Base-by-base conservation (phyloP, 1,284 basidiomycete genomes). In the Ustilago nuda region DNA sequence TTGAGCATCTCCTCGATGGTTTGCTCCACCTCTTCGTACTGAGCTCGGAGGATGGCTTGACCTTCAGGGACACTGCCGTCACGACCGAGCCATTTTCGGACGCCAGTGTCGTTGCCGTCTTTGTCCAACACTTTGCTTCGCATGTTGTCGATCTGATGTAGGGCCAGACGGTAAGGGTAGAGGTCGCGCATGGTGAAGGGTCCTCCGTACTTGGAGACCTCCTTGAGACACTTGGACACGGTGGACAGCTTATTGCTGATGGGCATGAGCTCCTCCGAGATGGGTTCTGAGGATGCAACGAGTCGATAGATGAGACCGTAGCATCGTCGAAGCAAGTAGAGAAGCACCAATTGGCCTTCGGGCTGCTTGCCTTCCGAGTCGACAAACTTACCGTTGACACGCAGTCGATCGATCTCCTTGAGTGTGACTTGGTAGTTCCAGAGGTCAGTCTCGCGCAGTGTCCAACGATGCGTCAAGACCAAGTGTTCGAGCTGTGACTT, bases 211-310 rank as follows among this genome's bases (percentile, higher is more conserved):
- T 98, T 98, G 72, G 93, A 89, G 0, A 99, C 95, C 87, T 99
- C 97, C 84, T 96, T 98, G 67, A 99, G 89, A 82, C 95, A 98
- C 86, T 96, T 98, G 27, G 72, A 68, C 32, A 84, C 72, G 37
- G 77, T 82, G 9, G 79, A 80, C 1, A 91, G 78, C 87, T 96
- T 96, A 66, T 87, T 87, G 51, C 85, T 85, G 58, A 98, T 91
- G 7, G 95, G 95, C 92, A 97, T 97, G 36, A 98, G 88, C 86
- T 98, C 95, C 86, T 98, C 95, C 0, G 94, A 97, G n/a, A 99
- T 95, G 0, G 97, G 97, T 87, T 98, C 96, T 64, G 93, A 95
- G n/a, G 95, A 95, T 30, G 95, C 95, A 76, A 99, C 90, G 56
- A 99, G 87, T 33, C 93, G 91, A 87, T 98, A 98, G 80, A 98